Evolutionary conservation across 139 green algal genomes (phyloP).

Genomic region (Closterium sp.): DNA sequence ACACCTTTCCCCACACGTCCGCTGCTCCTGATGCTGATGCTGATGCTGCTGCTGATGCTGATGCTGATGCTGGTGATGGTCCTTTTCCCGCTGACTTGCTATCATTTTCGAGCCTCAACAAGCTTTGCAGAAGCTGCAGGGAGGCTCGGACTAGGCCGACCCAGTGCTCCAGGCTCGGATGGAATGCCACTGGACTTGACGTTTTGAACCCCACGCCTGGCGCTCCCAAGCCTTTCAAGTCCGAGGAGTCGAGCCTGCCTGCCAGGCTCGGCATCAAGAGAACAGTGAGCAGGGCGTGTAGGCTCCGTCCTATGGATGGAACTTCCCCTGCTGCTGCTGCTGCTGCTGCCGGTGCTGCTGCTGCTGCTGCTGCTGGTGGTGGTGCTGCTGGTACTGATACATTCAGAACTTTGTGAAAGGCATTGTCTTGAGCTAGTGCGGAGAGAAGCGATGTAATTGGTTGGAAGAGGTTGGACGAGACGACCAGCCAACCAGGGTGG

Average conservation of each 20-base stretch:
- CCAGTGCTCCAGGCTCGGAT: neutral
- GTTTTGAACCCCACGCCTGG: neutral
- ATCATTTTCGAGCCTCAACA: neutral
- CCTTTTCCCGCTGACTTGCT: neutral
- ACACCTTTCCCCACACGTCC: neutral
- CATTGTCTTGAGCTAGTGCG: neutral
- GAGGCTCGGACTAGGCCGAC: neutral
- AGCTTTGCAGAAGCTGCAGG: neutral
- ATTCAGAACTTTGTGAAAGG: neutral
- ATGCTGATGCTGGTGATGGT: neutral
- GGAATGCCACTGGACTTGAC: neutral
- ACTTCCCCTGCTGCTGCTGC: neutral
- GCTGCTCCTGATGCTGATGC: neutral
- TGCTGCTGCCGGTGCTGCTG: no score
- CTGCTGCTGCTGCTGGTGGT: no score
- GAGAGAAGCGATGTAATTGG: neutral
- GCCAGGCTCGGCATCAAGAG: neutral
- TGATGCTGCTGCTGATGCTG: neutral
- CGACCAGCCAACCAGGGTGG: neutral
- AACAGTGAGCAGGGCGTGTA: neutral
- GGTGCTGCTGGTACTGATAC: neutral
- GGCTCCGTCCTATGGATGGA: neutral
- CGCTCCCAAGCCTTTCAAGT: neutral
- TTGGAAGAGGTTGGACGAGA: neutral
- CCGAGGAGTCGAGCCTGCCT: neutral